Evolutionary conservation across 2,329 filamentous ascomycete genomes (phyloP).

Genomic region (Cytospora paraplurivora): DNA sequence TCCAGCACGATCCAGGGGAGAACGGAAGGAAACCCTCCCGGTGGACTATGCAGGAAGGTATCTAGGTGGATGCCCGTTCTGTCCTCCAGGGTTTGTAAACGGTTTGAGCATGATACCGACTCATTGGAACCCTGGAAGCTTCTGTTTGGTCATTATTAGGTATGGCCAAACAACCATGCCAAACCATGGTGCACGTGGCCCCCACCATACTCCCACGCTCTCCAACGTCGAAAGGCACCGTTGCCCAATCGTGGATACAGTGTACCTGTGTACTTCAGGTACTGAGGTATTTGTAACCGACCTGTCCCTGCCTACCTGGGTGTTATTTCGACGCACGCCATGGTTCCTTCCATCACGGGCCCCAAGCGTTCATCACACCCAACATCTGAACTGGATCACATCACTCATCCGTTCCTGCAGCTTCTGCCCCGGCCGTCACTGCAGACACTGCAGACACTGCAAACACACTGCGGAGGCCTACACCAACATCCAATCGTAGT

Average conservation of each 20-base stretch:
- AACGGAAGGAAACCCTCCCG: slow-evolving; percentile 7
- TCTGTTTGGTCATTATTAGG: too few relatives aligned
- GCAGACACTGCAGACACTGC: neutral
- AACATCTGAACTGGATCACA: too few relatives aligned
- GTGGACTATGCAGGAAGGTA: neutral
- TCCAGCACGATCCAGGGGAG: slow-evolving; percentile 23
- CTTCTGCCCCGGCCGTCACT: neutral
- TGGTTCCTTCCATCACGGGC: neutral
- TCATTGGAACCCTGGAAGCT: neutral
- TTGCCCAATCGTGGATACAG: too few relatives aligned
- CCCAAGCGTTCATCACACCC: neutral
- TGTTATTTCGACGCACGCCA: neutral
- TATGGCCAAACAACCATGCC: too few relatives aligned
- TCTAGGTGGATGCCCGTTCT: too few relatives aligned
- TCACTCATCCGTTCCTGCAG: neutral
- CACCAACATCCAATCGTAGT: neutral
- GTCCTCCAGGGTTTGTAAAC: neutral
- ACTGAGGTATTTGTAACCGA: too few relatives aligned
- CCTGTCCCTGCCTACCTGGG: neutral
- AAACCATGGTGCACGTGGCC: too few relatives aligned
- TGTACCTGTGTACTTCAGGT: too few relatives aligned
- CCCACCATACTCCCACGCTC: too few relatives aligned
- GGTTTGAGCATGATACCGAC: neutral
- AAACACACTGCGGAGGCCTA: neutral
- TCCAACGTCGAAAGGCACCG: too few relatives aligned